A percentile compares a stretch with the other conserved stretches of the same genome.
Evolutionary conservation across 345 rosid genomes (phyloP).

Genomic region (Gossypium turneri): DNA sequence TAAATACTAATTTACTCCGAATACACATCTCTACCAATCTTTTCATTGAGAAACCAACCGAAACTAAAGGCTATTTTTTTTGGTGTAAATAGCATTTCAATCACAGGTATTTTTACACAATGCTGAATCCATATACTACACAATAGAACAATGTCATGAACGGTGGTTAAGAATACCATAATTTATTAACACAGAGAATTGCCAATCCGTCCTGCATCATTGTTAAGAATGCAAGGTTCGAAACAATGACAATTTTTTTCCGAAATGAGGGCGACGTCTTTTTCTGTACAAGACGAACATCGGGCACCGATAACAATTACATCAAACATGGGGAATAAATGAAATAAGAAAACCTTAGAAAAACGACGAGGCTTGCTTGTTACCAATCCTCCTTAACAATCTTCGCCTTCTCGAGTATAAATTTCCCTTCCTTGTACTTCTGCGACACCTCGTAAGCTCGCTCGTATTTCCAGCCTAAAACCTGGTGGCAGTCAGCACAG

Average conservation of each 20-base stretch:
- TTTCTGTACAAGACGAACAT: conserved; percentile 26
- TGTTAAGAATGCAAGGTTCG: conserved; percentile 15
- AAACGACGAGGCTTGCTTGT: background rate
- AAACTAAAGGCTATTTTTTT: background rate
- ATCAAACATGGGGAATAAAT: conserved; percentile 11
- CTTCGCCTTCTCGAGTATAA: conserved; percentile 73
- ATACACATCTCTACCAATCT: too few species aligned
- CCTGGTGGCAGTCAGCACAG: conserved; percentile 67
- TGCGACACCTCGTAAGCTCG: conserved; percentile 68
- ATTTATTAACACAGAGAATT: conserved; percentile 18
- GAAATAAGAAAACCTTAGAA: background rate
- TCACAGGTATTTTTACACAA: background rate
- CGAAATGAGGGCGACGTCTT: conserved; percentile 7
- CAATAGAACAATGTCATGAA: background rate
- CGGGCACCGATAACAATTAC: conserved; percentile 14
- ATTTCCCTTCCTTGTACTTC: conserved; percentile 88
- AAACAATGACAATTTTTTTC: conserved; percentile 23
- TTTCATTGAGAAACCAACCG: background rate
- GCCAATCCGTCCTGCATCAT: conserved; percentile 16
- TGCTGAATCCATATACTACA: conserved; percentile 3
- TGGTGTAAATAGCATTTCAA: background rate
- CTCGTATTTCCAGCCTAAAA: conserved; percentile 84
- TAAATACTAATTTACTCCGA: too few species aligned
- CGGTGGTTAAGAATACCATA: conserved; percentile 4
- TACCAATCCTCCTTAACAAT: conserved; percentile 78